phyloP scores from a whole-genome alignment of 192 early-diverging fungal species.

The Coemansia sp. region DNA sequence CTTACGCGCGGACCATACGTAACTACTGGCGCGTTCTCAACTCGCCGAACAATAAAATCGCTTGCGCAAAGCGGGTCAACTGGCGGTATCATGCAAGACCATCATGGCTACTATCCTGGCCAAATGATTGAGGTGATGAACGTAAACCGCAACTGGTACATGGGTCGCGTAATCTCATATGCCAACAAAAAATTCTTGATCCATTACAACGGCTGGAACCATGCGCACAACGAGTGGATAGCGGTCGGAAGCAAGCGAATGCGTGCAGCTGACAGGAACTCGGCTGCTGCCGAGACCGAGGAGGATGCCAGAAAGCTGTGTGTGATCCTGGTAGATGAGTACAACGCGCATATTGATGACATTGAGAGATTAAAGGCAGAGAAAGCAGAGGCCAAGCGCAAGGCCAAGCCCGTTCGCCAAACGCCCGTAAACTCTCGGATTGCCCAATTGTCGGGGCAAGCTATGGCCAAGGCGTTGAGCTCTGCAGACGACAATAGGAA shows the following conservation, averaged over 20 bases:
- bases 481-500: neutral
- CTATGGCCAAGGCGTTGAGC: neutral
- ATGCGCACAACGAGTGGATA: constrained; percentile 53
- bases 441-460: constrained; percentile 9
- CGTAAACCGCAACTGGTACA: constrained; percentile 49
- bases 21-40: constrained; percentile 51
- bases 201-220: constrained; percentile 42
- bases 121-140: constrained; percentile 51
- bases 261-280: neutral
- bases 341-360: constrained; percentile 41
- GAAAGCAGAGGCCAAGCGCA: constrained; percentile 14
- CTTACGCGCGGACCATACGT: constrained; percentile 39
- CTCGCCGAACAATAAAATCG: constrained; percentile 43
- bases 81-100: constrained; percentile 51
- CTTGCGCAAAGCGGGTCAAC: constrained; percentile 47
- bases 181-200: constrained; percentile 46
- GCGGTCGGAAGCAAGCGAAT: constrained; percentile 46
- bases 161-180: constrained; percentile 43
- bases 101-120: constrained; percentile 52
- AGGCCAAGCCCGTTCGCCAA: constrained; percentile 3
- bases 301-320: constrained; percentile 42
- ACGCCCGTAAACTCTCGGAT: constrained; percentile 14
- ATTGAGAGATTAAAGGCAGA: constrained; percentile 21
- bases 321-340: constrained; percentile 40
- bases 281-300: constrained; percentile 21